Percentiles rank a stretch among this genome's conserved stretches.
Conservation (phyloP, 768 basidiomycete species). For the Tulasnella sp. region DNA sequence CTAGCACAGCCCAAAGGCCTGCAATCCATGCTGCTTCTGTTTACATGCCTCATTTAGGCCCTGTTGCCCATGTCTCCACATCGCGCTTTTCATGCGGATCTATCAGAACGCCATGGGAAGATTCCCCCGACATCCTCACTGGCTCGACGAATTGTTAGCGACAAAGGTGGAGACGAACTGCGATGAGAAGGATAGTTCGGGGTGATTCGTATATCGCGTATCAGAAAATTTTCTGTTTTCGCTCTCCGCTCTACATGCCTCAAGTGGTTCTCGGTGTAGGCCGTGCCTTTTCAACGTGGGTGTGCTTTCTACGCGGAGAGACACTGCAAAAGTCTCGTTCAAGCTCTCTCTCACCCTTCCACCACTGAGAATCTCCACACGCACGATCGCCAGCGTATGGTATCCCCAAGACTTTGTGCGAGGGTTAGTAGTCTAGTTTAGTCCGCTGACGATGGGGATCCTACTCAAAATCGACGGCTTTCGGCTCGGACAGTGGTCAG, state of each 20-base stretch:
- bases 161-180: not conserved
- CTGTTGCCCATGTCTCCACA: not conserved
- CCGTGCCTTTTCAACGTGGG: not conserved
- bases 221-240: not conserved
- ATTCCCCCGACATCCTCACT: not conserved
- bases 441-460: not conserved
- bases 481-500: not conserved
- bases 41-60: not conserved
- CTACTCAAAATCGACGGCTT: not conserved
- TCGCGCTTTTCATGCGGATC: not conserved
- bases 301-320: not conserved
- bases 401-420: not conserved
- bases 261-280: not conserved
- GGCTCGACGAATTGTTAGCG: not conserved
- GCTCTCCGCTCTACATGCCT: not conserved
- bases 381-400: too few relatives aligned
- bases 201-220: not conserved
- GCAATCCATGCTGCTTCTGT: not conserved
- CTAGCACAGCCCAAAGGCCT: not conserved
- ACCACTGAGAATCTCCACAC: not conserved
- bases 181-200: slow-evolving; percentile 1
- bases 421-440: not conserved
- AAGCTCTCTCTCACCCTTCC: not conserved
- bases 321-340: not conserved
- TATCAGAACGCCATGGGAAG: slow-evolving; percentile 1